A percentile compares a stretch with the other conserved stretches of the same genome.
phyloP scores from a whole-genome alignment of 2,329 filamentous ascomycete genomes.

The Monilinia laxa region DNA sequence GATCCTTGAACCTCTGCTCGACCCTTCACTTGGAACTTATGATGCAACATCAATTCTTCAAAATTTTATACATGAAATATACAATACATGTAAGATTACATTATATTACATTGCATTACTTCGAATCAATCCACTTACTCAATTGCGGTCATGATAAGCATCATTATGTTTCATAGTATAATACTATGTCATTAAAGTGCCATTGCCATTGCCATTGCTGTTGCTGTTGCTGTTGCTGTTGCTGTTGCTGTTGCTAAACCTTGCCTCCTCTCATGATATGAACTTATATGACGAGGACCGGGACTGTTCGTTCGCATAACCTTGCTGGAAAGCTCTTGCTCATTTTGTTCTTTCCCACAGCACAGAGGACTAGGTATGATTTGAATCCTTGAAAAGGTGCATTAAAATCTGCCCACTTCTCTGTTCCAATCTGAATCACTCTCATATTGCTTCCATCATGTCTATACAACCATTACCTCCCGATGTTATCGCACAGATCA shows the following conservation, averaged over 20 bases:
- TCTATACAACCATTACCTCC: conserved; percentile 68
- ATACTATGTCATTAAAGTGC: neutral
- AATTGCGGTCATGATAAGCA: neutral
- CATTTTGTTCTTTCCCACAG: neutral
- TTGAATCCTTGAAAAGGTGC: neutral
- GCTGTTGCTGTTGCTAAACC: too few species aligned
- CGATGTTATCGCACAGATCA: conserved; percentile 74
- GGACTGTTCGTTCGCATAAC: neutral
- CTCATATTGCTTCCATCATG: conserved; percentile 38
- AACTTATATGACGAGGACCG: neutral
- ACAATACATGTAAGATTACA: neutral
- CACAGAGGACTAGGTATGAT: neutral
- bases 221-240: too few species aligned
- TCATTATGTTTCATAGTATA: neutral
- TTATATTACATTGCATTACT: too few species aligned
- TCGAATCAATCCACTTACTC: neutral
- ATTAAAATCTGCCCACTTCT: neutral
- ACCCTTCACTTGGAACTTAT: neutral
- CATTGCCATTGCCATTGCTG: neutral
- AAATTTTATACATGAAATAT: neutral
- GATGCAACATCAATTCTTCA: neutral
- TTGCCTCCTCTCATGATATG: neutral
- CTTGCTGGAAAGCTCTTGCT: conserved; percentile 20
- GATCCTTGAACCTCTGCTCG: neutral
- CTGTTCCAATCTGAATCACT: too few species aligned